Conservation (phyloP, 1,284 basidiomycete species). For the Sporisorium sorghi region DNA sequence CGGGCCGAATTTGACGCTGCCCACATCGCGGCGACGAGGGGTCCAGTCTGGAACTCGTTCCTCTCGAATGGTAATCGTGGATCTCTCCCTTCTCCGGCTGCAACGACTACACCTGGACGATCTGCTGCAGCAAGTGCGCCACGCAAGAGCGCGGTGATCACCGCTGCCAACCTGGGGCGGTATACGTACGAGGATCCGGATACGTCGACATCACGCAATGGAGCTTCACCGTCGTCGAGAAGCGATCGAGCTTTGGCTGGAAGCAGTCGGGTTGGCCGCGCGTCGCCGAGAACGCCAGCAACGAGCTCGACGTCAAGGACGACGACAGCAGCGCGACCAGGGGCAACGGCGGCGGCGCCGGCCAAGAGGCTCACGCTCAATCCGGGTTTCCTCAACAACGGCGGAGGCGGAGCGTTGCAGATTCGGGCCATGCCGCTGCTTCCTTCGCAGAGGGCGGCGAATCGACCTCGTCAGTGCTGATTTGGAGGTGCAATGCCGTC, state of each 20-base stretch:
- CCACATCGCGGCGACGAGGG: conserved; percentile 1
- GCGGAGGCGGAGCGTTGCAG: background rate
- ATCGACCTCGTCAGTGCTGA: conserved; percentile 21
- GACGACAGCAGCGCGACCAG: background rate
- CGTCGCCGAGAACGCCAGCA: conserved; percentile 3
- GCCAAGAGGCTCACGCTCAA: conserved; percentile 27
- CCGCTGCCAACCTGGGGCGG: conserved; percentile 23
- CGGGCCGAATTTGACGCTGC: background rate
- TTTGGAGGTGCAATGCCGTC: too few species aligned
- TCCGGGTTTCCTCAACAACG: conserved; percentile 1
- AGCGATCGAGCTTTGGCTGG: background rate
- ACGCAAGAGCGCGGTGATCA: conserved; percentile 24
- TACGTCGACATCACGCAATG: background rate
- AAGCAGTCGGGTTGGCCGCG: background rate
- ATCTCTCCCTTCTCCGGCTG: background rate
- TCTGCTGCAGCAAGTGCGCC: background rate
- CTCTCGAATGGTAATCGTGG: background rate
- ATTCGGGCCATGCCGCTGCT: conserved; percentile 29
- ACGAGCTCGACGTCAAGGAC: background rate
- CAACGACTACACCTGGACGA: background rate
- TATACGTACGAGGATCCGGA: conserved; percentile 23
- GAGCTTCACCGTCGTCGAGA: conserved; percentile 2
- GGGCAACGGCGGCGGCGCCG: background rate
- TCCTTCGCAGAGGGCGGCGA: conserved; percentile 11
- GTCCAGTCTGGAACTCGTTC: conserved; percentile 6